Conservation (phyloP, 129 eudicot species). For the Smallanthus sonchifolius region DNA sequence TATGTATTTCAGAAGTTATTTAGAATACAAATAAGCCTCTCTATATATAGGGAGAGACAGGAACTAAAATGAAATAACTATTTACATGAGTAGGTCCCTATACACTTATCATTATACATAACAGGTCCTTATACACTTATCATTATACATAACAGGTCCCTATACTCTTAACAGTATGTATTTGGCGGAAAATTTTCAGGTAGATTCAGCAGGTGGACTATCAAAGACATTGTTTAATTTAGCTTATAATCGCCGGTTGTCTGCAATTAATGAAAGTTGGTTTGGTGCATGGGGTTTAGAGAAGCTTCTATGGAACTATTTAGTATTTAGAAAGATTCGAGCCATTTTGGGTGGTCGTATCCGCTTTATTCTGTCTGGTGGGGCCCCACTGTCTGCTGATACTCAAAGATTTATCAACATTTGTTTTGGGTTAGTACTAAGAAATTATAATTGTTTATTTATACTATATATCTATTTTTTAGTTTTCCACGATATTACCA, state of each 20-base stretch:
- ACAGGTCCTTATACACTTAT: no score
- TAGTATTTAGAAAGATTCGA: slow-evolving; percentile 1
- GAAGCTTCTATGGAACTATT: neutral
- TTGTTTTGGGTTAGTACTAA: slow-evolving; percentile 47
- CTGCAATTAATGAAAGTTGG: neutral
- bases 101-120: no score
- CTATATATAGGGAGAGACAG: no score
- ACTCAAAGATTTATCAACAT: slow-evolving; percentile 4
- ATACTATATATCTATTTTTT: neutral
- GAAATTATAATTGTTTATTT: slow-evolving; percentile 1
- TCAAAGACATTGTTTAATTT: neutral
- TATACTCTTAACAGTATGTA: no score
- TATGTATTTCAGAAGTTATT: no score
- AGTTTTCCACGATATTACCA: neutral
- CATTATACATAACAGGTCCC: no score
- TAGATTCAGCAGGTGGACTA: neutral
- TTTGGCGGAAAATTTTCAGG: neutral
- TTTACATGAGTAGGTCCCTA: no score
- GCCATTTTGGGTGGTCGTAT: neutral
- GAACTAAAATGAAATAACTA: no score
- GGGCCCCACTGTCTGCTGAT: slow-evolving; percentile 4
- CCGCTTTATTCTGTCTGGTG: slow-evolving; percentile 10
- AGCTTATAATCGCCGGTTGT: neutral
- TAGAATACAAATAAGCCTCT: no score
- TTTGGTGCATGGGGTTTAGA: slow-evolving; percentile 8